Evolutionary conservation across 805 yeast species (phyloP), one percentile per base, ranked within the genome.

Genomic region (Metschnikowia aberdeeniae): DNA sequence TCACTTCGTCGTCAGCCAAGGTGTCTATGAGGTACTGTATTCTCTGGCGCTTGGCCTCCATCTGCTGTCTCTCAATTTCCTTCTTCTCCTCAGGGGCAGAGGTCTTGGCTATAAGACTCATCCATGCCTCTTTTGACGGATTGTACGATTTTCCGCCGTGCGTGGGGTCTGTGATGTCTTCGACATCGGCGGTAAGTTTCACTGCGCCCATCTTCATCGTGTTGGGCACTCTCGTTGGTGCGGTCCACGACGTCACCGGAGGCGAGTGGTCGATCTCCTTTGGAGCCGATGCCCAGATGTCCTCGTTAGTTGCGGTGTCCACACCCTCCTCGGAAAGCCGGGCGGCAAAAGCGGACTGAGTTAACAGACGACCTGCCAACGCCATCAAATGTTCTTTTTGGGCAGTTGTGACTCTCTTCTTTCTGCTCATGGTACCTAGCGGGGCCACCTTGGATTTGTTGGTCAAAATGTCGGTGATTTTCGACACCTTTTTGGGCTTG

Each of bases 71-170:
- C 56, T 80, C 75, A 47, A 80, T 79, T 56, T 88, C 97, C 45
- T 73, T 77, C 40, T 77, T 73, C 57, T 80, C 78, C 58, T 89
- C 95, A 44, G 73, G 70, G 42, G 62, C 73, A 55, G 75, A 83
- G 64, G 89, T 97, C 43, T 73, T 69, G 43, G 78, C 70, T 42
- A 93, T 78, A 54, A 90, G 73, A 14, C 64, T 66, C 55, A 81
- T 80, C 99, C 99, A 93, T 24, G 86, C 80, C 45, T 83, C 85
- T 52, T 82, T 71, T 10, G 92, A 76, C 22, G 99, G 99, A 61
- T 93, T 93, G 61, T 89, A 93, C 2, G 98, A 90, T 62, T 85
- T 86, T 44, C 98, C 98, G 1, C 84, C 93, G 56, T 84, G 83
- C 10, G 96, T 89, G 14, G 27, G 20, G 34, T 29, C 34, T 3